Conservation (phyloP, 768 basidiomycete species). For the Pleurotus giganteus region DNA sequence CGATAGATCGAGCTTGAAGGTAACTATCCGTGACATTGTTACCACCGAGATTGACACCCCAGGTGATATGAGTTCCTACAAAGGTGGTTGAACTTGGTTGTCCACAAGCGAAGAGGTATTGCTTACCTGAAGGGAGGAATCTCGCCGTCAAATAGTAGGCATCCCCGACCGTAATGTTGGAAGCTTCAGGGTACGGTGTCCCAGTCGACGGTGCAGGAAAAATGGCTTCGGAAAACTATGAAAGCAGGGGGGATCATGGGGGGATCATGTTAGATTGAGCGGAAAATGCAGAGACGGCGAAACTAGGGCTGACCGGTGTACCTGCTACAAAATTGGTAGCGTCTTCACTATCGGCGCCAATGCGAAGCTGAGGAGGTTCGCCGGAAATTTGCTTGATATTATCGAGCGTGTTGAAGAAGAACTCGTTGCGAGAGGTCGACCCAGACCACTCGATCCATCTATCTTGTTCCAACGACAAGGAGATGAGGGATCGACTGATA, state of each 20-base stretch:
- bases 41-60: conserved; percentile 66
- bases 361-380: conserved; percentile 52
- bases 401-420: conserved; percentile 58
- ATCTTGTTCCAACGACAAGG: conserved; percentile 71
- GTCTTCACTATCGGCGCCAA: conserved; percentile 59
- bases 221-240: conserved; percentile 41
- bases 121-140: conserved; percentile 48
- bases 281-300: too few relatives aligned
- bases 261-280: too few relatives aligned
- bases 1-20: conserved; percentile 45
- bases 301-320: too few relatives aligned
- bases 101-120: neutral
- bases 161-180: conserved; percentile 55
- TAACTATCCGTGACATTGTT: conserved; percentile 48
- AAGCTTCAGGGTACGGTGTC: conserved; percentile 68
- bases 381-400: conserved; percentile 55
- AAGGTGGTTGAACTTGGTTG: neutral
- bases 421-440: conserved; percentile 46
- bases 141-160: conserved; percentile 51
- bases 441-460: conserved; percentile 71
- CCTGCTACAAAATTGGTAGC: conserved; percentile 53
- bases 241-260: too few relatives aligned
- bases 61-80: conserved; percentile 41
- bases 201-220: conserved; percentile 49
- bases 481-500: conserved; percentile 48